Conservation (phyloP, 148 eudicot genomes). For the Fagopyrum homotropicum region DNA sequence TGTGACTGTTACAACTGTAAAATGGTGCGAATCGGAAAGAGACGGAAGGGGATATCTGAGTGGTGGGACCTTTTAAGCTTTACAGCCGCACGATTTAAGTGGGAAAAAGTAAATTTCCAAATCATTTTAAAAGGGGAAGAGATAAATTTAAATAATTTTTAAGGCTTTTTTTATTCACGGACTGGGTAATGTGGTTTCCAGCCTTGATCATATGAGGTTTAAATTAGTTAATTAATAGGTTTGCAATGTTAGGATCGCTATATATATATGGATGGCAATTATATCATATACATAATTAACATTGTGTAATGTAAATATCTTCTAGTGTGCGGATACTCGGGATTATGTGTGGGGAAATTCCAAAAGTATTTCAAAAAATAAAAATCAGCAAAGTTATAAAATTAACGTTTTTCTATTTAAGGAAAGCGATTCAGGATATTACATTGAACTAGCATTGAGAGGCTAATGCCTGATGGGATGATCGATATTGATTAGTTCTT, state of each 20-base stretch:
- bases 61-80: slow-evolving; percentile 11
- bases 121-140: background rate
- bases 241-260: background rate
- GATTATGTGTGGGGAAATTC: too few relatives aligned
- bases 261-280: background rate
- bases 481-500: too few relatives aligned
- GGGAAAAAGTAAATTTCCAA: background rate
- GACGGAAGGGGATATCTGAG: background rate
- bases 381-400: too few relatives aligned
- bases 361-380: too few relatives aligned
- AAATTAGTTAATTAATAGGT: background rate
- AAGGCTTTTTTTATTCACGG: background rate
- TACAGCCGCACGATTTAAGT: slow-evolving; percentile 7
- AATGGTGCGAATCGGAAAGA: background rate
- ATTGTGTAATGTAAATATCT: background rate
- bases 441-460: too few relatives aligned
- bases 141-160: slow-evolving; percentile 4
- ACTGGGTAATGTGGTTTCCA: slow-evolving; percentile 4
- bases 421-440: too few relatives aligned
- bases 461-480: too few relatives aligned
- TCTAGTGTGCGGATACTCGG: too few relatives aligned
- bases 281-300: background rate
- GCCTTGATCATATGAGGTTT: background rate
- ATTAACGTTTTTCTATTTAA: too few relatives aligned
- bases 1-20: background rate